phyloP scores from a whole-genome alignment of 2,329 filamentous ascomycete species.

The Hymenoscyphus linearis region DNA sequence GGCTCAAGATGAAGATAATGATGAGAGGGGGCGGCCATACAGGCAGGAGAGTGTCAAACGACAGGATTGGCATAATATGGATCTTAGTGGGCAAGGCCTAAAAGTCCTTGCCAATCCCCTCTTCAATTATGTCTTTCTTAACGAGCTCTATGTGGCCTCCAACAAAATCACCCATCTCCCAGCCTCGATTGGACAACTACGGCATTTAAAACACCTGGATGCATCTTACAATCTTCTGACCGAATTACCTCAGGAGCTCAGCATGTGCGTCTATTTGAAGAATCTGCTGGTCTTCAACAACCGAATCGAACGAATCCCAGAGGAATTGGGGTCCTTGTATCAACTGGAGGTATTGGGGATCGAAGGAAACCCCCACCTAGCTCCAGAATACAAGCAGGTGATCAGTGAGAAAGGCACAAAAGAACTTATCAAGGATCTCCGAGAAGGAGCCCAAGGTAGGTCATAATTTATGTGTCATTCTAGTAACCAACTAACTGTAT shows the following conservation, averaged over 20 bases:
- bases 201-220: slow-evolving; percentile 77
- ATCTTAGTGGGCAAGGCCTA: slow-evolving; percentile 93
- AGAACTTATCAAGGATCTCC: slow-evolving; percentile 74
- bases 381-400: slow-evolving; percentile 69
- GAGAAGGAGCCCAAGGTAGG: slow-evolving; percentile 81
- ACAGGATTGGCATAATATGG: slow-evolving; percentile 88
- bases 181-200: slow-evolving; percentile 72
- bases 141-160: slow-evolving; percentile 87
- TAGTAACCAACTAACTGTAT: slow-evolving; percentile 9
- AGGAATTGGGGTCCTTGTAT: slow-evolving; percentile 83
- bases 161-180: slow-evolving; percentile 85
- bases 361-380: slow-evolving; percentile 76
- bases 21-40: slow-evolving; percentile 52
- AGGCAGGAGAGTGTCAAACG: slow-evolving; percentile 63
- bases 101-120: slow-evolving; percentile 73
- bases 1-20: slow-evolving; percentile 46
- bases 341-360: slow-evolving; percentile 85
- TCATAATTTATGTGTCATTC: slow-evolving; percentile 26
- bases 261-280: slow-evolving; percentile 92
- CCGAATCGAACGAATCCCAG: slow-evolving; percentile 73
- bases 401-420: slow-evolving; percentile 85
- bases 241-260: slow-evolving; percentile 81
- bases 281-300: slow-evolving; percentile 88
- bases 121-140: slow-evolving; percentile 84
- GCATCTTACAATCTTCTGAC: slow-evolving; percentile 82